phyloP scores from a whole-genome alignment of 2,329 filamentous ascomycete genomes.

The Aspergillus luchuensis region DNA sequence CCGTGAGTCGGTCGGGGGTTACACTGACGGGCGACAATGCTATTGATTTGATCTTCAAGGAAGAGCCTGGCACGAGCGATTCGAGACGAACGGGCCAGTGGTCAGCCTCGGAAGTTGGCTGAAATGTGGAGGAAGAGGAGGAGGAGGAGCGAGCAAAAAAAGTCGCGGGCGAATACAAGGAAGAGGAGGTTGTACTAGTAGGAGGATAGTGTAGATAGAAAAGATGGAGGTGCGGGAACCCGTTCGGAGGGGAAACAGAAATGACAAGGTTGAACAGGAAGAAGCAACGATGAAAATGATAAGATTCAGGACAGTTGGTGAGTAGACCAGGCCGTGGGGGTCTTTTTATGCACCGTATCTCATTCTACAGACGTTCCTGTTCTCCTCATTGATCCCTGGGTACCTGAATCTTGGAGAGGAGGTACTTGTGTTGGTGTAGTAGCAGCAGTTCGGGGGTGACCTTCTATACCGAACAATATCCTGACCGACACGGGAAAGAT shows the following conservation, averaged over 20 bases:
- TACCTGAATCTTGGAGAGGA: neutral
- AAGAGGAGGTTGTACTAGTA: neutral
- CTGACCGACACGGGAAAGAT: neutral
- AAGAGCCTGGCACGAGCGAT: neutral
- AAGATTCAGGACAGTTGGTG: neutral
- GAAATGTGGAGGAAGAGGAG: neutral
- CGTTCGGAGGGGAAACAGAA: neutral
- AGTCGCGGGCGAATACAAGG: neutral
- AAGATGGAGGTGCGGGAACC: neutral
- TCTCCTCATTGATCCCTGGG: neutral
- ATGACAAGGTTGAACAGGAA: neutral
- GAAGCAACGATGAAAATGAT: neutral
- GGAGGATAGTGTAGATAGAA: neutral
- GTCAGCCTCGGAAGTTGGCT: conserved; percentile 1
- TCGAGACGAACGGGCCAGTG: conserved; percentile 2
- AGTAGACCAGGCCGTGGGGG: neutral
- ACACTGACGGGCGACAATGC: conserved; percentile 20
- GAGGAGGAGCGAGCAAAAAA: neutral
- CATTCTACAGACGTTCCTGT: neutral
- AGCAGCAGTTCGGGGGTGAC: too few species aligned
- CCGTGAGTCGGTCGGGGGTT: conserved; percentile 29
- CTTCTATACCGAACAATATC: neutral
- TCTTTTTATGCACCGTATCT: neutral
- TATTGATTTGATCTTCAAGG: neutral
- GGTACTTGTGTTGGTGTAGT: neutral